Evolutionary conservation across 1,139 yeast species (phyloP), one percentile per base, ranked within the genome.

Genomic region (Candida sp.): DNA sequence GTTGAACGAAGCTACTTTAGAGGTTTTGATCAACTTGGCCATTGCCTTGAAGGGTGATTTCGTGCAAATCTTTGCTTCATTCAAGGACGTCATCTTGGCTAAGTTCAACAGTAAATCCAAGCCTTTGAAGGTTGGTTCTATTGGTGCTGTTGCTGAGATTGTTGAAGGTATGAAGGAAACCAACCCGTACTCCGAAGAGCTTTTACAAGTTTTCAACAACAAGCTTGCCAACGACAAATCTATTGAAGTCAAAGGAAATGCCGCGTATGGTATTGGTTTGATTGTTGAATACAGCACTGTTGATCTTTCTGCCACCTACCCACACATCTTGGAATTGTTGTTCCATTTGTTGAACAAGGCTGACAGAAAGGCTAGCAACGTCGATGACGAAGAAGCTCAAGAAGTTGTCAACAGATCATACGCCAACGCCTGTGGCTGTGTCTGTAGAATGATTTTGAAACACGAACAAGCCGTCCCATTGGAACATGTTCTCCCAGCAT

Each of bases 371-470:
- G 85, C 85, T 58, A 76, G 77, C 49, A 75, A 78, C 61, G 72
- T 75, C 53, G 81, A 78, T 53, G 96, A 88, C 60, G 96, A 87
- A 58, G 96, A 90, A 68, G 82, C 90, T 46, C 83, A 81, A 67
- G 97, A 92, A 58, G 89, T 85, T 55, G 83, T 90, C 58, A 86
- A 88, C 70, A 83, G 98, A 72, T 85, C 96, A 11, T 84, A 85
- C 61, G 97, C 98, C 55, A 94, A 94, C 69, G 97, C 97, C 6
- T 89, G 96, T 70, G 99, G 99, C 44, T 94, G 99, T 81, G 96
- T 93, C 54, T 92, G 97, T 33, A 86, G 99, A 73, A 81, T 94
- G 90, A 82, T 90, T 23, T 76, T 90, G 68, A 87, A 88, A 67
- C 83, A 89, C 67, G 85, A 84, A 63, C 75, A 75, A 49, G 81